Percentiles rank a stretch among this genome's conserved stretches.
phyloP scores from a whole-genome alignment of 2,329 filamentous ascomycete species.

The Fusarium palustre region DNA sequence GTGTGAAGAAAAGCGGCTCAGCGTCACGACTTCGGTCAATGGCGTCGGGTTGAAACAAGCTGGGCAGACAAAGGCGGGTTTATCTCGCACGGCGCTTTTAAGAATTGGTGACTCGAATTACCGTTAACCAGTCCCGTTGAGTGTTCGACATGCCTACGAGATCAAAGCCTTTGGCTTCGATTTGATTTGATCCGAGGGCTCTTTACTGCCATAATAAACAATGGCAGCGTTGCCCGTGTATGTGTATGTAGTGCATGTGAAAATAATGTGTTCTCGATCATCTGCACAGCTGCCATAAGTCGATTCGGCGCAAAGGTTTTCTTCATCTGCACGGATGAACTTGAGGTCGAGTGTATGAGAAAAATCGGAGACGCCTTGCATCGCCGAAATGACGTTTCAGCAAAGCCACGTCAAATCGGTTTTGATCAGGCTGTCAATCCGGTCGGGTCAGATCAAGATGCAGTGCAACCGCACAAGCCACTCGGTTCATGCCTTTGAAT shows the following conservation, averaged over 20 bases:
- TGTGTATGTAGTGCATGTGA: constrained; percentile 15
- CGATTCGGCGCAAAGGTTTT: background rate
- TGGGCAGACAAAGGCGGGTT: constrained; percentile 65
- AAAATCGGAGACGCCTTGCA: background rate
- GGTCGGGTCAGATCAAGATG: constrained; percentile 1
- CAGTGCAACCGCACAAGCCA: constrained; percentile 13
- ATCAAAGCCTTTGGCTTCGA: background rate
- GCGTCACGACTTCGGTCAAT: constrained; percentile 55
- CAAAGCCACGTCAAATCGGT: constrained; percentile 5
- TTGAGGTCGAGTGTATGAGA: too few species aligned
- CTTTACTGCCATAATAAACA: background rate
- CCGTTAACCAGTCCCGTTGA: constrained; percentile 73
- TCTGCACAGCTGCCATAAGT: background rate
- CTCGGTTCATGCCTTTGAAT: constrained; percentile 5
- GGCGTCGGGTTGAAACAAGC: constrained; percentile 67
- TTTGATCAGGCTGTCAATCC: background rate
- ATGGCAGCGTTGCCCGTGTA: background rate
- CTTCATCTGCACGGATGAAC: background rate
- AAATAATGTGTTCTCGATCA: background rate
- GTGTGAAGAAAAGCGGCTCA: constrained; percentile 67
- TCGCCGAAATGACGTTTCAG: constrained; percentile 7
- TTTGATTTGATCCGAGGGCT: background rate
- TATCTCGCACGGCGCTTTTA: constrained; percentile 65
- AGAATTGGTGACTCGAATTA: constrained; percentile 71
- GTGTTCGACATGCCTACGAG: constrained; percentile 64